Conservation (phyloP, 345 rosid species). For the Heritiera littoralis region DNA sequence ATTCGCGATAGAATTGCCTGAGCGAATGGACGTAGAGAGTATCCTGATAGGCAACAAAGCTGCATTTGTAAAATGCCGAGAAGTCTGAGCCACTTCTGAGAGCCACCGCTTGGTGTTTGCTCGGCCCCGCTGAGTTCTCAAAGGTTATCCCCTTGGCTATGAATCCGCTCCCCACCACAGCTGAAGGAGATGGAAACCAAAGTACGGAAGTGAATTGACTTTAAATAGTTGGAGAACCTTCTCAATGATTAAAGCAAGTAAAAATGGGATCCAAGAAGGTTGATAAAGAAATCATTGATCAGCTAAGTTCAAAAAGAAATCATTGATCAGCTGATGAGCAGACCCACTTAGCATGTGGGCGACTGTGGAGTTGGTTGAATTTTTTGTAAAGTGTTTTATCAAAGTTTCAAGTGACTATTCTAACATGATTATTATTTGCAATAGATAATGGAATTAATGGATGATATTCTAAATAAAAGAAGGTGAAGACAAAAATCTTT, state of each 20-base stretch:
- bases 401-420: background rate
- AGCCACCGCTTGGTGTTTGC: constrained; percentile 90
- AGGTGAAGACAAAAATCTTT: too few species aligned
- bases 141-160: constrained; percentile 74
- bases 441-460: background rate
- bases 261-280: background rate
- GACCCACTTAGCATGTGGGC: constrained; percentile 3
- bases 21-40: constrained; percentile 71
- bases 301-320: background rate
- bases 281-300: background rate
- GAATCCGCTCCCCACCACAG: constrained; percentile 69
- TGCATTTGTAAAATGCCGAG: constrained; percentile 72
- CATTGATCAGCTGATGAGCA: too few species aligned
- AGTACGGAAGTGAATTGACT: background rate
- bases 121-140: constrained; percentile 76
- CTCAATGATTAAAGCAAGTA: background rate
- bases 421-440: background rate
- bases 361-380: background rate
- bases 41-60: constrained; percentile 77
- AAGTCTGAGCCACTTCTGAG: constrained; percentile 64
- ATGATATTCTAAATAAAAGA: too few species aligned
- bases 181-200: constrained; percentile 34
- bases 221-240: background rate
- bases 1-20: constrained; percentile 72
- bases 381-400: background rate